Evolutionary conservation across 768 basidiomycete species (phyloP), one percentile per base, ranked within the genome.

Genomic region (Grammothele lineata): DNA sequence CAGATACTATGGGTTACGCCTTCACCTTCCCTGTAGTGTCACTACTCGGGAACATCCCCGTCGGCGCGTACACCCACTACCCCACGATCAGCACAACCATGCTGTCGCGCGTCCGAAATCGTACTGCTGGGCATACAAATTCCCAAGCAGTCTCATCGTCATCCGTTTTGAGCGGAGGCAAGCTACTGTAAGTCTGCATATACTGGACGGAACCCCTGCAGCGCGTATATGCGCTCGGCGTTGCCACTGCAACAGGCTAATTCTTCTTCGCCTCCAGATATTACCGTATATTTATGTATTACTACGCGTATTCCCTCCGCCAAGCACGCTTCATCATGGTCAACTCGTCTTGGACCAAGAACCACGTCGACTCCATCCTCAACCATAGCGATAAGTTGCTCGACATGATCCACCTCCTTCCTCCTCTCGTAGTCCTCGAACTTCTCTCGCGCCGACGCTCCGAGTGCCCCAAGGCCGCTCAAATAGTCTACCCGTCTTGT

Each of bases 1-100:
- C 56, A 96, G 95, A 99, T 62, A 92, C 93, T 0, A 98, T 98
- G 94, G 96, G 96, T 23, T 96, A 93, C 57, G 92, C 93, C 0
- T 97, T 97, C 61, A 91, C 92, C 2, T 92, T 90, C 64, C 91
- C 85, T 15, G 69, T 87, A 24, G 83, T 93, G 7, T 67, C 77
- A 0, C 66, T 80, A 42, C 59, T 95, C 2, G 75, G 79, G 14
- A 62, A 71, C 14, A 74, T 91, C 33, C 83, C 88, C 2, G 75
- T 95, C 19, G 92, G 87, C 8, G 87, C 92, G 23, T 99, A 98
- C 57, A 81, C 92, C 9, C 96, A 99, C 65, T 99, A 96, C 61
- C 96, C 96, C 1, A 96, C 90, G 6, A 95, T 99, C 61, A 92
- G 90, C 60, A 87, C 86, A 7, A 84, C 92, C 55, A 98, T 98